Evolutionary conservation across 441 rosid species (phyloP), one percentile per base, ranked within the genome.

Genomic region (Brassica balearica): DNA sequence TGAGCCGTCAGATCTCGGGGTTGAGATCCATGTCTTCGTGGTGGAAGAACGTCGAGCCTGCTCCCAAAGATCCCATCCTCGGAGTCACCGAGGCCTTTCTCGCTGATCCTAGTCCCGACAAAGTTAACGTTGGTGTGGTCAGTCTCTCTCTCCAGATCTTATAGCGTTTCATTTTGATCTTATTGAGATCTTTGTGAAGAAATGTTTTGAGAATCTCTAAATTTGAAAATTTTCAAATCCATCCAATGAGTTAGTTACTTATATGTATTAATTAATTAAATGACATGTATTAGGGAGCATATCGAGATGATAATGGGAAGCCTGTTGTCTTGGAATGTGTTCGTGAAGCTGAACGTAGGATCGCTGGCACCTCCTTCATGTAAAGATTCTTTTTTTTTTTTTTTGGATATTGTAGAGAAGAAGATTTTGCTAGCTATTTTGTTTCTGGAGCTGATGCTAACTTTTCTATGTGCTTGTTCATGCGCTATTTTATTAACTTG

Each of bases 71-170:
- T 81, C 99, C 97, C 3, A 95, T 95, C 65, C 97, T 95, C 27
- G 97, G 99, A 20, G 99, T 95, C 66, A 91, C 99, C 51, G 99
- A 95, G 72, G 99, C 97, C 72, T 95, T 90, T 83, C 90, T 92
- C 69, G 97, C 96, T 15, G 97, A 95, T 85, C 86, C 91, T 6
- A 81, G 79, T 77, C 97, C 97, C 2, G 86, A 85, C 1, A 95
- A 95, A 87, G 96, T 95, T 75, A 95, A 93, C 66, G 97, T 95
- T 60, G 99, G 99, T 85, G 99, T 95, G 66, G 99, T 95, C 62
- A 81, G 97, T 5, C 51, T 62, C 56, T 51, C 23, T 14, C 59
- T 72, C 22, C 20, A 43, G 73, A 67, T 72, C 68, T 72, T 58
- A 17, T 10, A 6, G 8, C 6, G 8, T 56, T 46, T 53, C 23